phyloP scores from a whole-genome alignment of 352 stramenopile species.

The Globisporangium apiculatum region DNA sequence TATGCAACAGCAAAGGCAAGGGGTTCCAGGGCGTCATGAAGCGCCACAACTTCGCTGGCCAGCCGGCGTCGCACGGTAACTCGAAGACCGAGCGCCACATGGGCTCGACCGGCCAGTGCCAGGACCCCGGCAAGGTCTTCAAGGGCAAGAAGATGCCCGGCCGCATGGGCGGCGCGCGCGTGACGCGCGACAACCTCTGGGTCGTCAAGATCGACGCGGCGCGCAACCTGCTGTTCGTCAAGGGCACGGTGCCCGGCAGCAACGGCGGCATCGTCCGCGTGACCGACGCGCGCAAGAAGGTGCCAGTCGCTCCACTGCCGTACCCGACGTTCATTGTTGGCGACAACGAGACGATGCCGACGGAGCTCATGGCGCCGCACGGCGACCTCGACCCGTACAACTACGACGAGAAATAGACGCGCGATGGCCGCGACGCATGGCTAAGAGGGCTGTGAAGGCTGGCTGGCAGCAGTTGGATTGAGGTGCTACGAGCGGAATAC shows the following conservation, averaged over 20 bases:
- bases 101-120: constrained; percentile 96
- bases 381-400: constrained; percentile 75
- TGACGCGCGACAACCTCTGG: constrained; percentile 96
- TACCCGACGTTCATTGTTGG: constrained; percentile 74
- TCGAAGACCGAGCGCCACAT: constrained; percentile 95
- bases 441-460: too few species aligned
- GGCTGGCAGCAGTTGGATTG: background rate
- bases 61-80: constrained; percentile 96
- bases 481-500: background rate
- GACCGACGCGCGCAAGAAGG: constrained; percentile 87
- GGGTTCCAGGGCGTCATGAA: constrained; percentile 97
- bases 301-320: constrained; percentile 39
- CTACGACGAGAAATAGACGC: constrained; percentile 78
- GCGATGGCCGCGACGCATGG: background rate
- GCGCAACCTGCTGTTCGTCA: constrained; percentile 92
- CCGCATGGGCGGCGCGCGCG: constrained; percentile 91
- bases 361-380: constrained; percentile 71
- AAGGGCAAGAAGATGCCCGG: constrained; percentile 99
- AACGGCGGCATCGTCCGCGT: constrained; percentile 83
- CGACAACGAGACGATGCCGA: constrained; percentile 41
- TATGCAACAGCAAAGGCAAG: constrained; percentile 60
- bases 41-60: constrained; percentile 95
- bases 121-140: constrained; percentile 97
- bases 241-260: constrained; percentile 89
- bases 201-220: constrained; percentile 89